Evolutionary conservation across 1,284 basidiomycete genomes (phyloP).

Genomic region (Amylostereum areolatum): DNA sequence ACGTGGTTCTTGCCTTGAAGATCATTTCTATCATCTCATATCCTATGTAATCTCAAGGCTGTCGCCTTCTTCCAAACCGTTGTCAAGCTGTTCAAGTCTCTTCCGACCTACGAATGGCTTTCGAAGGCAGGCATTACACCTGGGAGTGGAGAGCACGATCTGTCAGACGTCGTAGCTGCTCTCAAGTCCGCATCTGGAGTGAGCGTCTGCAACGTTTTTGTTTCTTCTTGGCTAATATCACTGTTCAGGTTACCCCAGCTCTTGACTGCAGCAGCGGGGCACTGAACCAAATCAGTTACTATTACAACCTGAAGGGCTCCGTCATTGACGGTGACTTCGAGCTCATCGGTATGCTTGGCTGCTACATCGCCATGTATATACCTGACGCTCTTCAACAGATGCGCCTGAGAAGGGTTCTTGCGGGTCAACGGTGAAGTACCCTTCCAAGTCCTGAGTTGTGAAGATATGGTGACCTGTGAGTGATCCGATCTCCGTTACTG

Average conservation of each 20-base stretch:
- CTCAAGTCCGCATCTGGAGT: conserved; percentile 47
- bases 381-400: conserved; percentile 29
- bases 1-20: conserved; percentile 10
- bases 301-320: conserved; percentile 64
- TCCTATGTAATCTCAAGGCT: conserved; percentile 33
- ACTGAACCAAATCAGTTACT: conserved; percentile 56
- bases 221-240: conserved; percentile 5
- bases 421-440: conserved; percentile 53
- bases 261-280: conserved; percentile 45
- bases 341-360: conserved; percentile 41
- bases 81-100: conserved; percentile 58
- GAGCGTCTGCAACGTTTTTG: conserved; percentile 3
- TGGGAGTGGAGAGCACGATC: conserved; percentile 41
- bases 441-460: conserved; percentile 37
- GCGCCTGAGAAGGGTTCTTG: conserved; percentile 48
- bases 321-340: conserved; percentile 60
- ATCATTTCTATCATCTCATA: background rate
- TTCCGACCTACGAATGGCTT: conserved; percentile 73
- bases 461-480: no score
- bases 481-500: no score
- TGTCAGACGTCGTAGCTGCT: conserved; percentile 46
- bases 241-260: conserved; percentile 39
- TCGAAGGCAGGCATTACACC: conserved; percentile 68
- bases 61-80: conserved; percentile 69
- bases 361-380: no score